phyloP scores from a whole-genome alignment of 2,329 filamentous ascomycete species.

The Tolypocladium ovalisporum region DNA sequence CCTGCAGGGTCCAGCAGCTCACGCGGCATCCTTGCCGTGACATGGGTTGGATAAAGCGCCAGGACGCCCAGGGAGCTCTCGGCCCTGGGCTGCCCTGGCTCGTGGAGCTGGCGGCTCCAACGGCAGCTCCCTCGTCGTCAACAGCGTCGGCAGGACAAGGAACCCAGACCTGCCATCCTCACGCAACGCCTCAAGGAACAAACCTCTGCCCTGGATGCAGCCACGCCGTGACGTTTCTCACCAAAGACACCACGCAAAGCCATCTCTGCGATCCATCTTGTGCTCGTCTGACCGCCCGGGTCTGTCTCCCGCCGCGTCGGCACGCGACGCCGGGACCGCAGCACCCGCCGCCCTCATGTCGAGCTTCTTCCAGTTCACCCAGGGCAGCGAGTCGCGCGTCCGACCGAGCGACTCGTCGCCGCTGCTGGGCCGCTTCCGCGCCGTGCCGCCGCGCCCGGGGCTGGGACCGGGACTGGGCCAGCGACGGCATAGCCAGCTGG shows the following conservation, averaged over 20 bases:
- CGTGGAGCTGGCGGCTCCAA: background rate
- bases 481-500: constrained; percentile 23
- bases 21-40: background rate
- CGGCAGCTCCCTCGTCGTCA: background rate
- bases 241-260: background rate
- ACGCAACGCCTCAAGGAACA: background rate
- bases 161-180: background rate
- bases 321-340: background rate
- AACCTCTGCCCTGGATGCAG: background rate
- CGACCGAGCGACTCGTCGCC: constrained; percentile 45
- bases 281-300: background rate
- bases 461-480: constrained; percentile 13
- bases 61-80: background rate
- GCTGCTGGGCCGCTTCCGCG: constrained; percentile 54
- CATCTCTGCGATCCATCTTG: background rate
- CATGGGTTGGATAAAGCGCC: background rate
- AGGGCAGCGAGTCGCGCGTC: constrained; percentile 48
- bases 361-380: constrained; percentile 57
- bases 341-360: constrained; percentile 32
- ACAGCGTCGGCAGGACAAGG: background rate
- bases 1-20: background rate
- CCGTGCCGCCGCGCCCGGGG: constrained; percentile 38
- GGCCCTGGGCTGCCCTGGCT: background rate
- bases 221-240: background rate
- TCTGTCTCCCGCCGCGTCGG: background rate